Conservation (phyloP, 1,139 yeast species). For the Suhomyces terraborum region DNA sequence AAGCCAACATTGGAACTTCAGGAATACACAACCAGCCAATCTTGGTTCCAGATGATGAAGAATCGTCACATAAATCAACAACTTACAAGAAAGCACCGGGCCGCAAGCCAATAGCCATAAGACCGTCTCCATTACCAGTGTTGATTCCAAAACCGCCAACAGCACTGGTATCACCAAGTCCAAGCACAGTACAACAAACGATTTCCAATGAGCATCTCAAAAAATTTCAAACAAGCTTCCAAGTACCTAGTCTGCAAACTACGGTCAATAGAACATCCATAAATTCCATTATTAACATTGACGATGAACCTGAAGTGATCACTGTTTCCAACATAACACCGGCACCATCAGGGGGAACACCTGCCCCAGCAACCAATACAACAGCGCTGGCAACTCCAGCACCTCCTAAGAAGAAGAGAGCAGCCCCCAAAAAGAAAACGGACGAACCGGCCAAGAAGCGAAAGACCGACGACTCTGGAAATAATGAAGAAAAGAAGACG, state of each 20-base stretch:
- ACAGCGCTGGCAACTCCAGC: constrained; percentile 9
- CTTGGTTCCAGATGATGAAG: constrained; percentile 12
- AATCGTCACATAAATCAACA: neutral
- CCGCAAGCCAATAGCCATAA: constrained; percentile 14
- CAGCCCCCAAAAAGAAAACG: constrained; percentile 19
- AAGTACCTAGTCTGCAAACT: constrained; percentile 6
- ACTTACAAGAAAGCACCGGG: constrained; percentile 4
- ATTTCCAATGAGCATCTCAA: constrained; percentile 29
- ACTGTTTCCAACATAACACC: constrained; percentile 2
- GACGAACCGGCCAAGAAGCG: constrained; percentile 19
- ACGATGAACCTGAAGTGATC: constrained; percentile 26
- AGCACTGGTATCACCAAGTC: constrained; percentile 9
- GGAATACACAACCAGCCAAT: constrained; percentile 1
- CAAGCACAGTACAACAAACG: neutral
- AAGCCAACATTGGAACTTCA: neutral
- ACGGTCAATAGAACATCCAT: constrained; percentile 35
- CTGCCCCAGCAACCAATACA: constrained; percentile 5
- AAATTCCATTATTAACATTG: constrained; percentile 40
- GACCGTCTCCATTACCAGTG: constrained; percentile 16
- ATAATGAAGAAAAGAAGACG: constrained; percentile 11
- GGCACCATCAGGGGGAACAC: neutral
- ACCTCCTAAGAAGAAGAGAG: constrained; percentile 17
- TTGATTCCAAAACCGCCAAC: constrained; percentile 16
- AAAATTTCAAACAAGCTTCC: constrained; percentile 37
- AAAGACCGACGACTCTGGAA: constrained; percentile 19